A percentile compares a stretch with the other conserved stretches of the same genome.
Evolutionary conservation across 208 protist genomes (phyloP).

Genomic region (Leishmania tarentolae): DNA sequence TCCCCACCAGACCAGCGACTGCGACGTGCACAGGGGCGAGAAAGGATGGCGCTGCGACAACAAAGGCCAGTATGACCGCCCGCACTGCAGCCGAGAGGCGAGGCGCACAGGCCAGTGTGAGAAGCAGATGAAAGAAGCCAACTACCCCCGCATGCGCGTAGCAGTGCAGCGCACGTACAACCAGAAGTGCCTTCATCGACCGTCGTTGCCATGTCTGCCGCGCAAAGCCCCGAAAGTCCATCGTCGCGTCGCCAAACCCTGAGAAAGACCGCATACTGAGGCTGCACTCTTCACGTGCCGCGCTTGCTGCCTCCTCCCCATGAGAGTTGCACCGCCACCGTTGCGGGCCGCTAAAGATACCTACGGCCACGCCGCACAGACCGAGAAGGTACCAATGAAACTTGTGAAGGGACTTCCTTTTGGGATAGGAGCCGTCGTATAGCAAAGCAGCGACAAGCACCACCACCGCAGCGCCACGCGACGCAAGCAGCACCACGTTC

Average conservation of each 20-base stretch:
- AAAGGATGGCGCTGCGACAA: slow-evolving; percentile 16
- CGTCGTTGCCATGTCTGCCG: slow-evolving; percentile 48
- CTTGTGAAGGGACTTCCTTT: background rate
- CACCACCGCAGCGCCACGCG: background rate
- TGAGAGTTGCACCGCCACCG: background rate
- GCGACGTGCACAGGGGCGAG: slow-evolving; percentile 3
- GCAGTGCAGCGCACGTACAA: slow-evolving; percentile 37
- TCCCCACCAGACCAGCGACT: background rate
- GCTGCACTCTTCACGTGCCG: slow-evolving; percentile 4
- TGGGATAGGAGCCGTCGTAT: slow-evolving; percentile 18
- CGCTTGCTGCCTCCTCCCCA: background rate
- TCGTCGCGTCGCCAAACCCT: background rate
- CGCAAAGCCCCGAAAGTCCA: slow-evolving; percentile 36
- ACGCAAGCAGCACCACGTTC: background rate
- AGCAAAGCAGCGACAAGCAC: slow-evolving; percentile 15
- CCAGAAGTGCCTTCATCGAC: slow-evolving; percentile 55
- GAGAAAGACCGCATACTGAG: background rate
- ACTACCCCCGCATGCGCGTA: slow-evolving; percentile 16
- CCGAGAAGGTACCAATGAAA: slow-evolving; percentile 1
- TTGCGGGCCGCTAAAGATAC: slow-evolving; percentile 5
- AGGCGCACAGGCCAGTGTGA: slow-evolving; percentile 16
- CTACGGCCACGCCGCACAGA: background rate
- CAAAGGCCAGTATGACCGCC: slow-evolving; percentile 16
- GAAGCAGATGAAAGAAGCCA: slow-evolving; percentile 12
- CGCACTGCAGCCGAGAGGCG: slow-evolving; percentile 10